phyloP scores from a whole-genome alignment of 176 grass and related monocot species.

The bread wheat (Triticum aestivum) region DNA sequence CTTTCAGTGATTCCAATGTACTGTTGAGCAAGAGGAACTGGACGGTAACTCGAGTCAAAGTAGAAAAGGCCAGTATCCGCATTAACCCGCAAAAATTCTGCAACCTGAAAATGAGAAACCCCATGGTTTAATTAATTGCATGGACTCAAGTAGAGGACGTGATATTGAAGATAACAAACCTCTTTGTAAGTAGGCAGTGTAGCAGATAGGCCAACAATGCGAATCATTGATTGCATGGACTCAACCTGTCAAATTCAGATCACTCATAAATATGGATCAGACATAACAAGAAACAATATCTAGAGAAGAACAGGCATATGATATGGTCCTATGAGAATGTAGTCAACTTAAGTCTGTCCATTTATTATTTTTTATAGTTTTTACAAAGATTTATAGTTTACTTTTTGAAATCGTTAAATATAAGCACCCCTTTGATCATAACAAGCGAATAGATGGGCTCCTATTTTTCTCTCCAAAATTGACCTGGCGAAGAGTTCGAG shows the following conservation, averaged over 20 bases:
- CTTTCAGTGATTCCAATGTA: constrained; percentile 95
- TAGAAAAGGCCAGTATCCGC: constrained; percentile 78
- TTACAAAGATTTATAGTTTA: constrained; percentile 23
- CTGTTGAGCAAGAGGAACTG: constrained; percentile 93
- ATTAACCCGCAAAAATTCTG: constrained; percentile 95
- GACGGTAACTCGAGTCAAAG: constrained; percentile 93
- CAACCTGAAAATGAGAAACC: constrained; percentile 62
- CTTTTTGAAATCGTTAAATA: constrained; percentile 18
- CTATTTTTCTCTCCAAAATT: constrained; percentile 16
- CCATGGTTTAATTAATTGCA: constrained; percentile 6
- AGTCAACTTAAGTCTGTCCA: constrained; percentile 11
- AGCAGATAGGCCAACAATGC: constrained; percentile 95
- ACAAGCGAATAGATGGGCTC: not conserved
- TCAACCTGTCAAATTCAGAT: constrained; percentile 71
- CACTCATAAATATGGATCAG: constrained; percentile 31
- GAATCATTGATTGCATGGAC: constrained; percentile 97
- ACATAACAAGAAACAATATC: constrained; percentile 19
- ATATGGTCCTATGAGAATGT: not conserved
- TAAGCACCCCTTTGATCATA: constrained; percentile 3
- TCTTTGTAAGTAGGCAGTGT: constrained; percentile 96
- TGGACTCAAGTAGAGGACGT: constrained; percentile 12
- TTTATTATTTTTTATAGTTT: constrained; percentile 10
- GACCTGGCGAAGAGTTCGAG: constrained; percentile 90
- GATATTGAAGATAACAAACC: constrained; percentile 48
- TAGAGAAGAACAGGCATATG: constrained; percentile 11